A percentile compares a stretch with the other conserved stretches of the same genome.
Conservation (phyloP, 169 alveolate species). For the Neospora caninum region DNA sequence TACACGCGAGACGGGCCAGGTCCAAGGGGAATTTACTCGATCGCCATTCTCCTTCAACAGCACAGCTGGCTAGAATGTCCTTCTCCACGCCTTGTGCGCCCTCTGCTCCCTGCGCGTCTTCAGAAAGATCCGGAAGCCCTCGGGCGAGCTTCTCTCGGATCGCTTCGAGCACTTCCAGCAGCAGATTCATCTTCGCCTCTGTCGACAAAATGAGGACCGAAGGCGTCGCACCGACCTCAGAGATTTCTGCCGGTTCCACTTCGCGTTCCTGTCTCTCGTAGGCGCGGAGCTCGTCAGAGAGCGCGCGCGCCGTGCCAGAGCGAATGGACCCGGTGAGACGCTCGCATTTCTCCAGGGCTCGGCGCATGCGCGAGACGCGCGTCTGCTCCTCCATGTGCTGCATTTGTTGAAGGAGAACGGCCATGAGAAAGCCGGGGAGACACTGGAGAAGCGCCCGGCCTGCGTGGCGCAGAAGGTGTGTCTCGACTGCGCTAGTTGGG, state of each 20-base stretch:
- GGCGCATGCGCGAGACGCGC: neutral
- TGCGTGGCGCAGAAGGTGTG: slow-evolving; percentile 18
- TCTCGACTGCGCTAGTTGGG: neutral
- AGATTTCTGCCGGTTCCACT: neutral
- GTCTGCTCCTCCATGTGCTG: neutral
- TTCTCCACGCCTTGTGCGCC: neutral
- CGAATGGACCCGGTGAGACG: neutral
- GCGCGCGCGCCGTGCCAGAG: neutral
- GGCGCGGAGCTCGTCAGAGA: neutral
- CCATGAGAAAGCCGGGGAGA: slow-evolving; percentile 17
- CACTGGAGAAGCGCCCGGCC: slow-evolving; percentile 19
- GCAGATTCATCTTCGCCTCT: neutral
- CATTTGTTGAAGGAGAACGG: slow-evolving; percentile 8
- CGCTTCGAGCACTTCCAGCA: neutral
- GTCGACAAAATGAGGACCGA: neutral
- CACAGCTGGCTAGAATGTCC: neutral
- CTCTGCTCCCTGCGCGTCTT: neutral
- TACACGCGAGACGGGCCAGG: slow-evolving; percentile 1
- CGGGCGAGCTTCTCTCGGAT: neutral
- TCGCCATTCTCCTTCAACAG: neutral
- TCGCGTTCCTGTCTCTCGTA: neutral
- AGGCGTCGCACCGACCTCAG: neutral
- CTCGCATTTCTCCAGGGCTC: neutral
- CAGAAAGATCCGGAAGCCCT: neutral
- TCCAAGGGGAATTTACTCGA: neutral